phyloP scores from a whole-genome alignment of 768 basidiomycete genomes.

The Antrodiella citrinella region DNA sequence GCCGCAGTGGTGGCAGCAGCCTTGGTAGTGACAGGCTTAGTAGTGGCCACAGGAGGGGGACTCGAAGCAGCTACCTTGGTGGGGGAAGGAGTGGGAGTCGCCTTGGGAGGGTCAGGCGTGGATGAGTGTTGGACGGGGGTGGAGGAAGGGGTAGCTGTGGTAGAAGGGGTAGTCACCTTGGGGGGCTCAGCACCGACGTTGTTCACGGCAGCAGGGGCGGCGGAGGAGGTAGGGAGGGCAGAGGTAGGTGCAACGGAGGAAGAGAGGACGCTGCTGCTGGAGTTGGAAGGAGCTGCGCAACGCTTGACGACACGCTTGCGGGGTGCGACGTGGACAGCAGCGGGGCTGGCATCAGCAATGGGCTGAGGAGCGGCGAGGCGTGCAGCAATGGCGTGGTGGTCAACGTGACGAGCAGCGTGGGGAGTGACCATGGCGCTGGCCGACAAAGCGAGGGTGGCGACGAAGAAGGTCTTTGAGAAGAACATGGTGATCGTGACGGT shows the following conservation, averaged over 20 bases:
- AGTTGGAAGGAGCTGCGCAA: slow-evolving; percentile 14
- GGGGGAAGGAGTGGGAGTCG: neutral
- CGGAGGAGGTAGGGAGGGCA: slow-evolving; percentile 9
- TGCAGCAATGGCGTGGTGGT: slow-evolving; percentile 37
- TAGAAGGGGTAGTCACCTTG: neutral
- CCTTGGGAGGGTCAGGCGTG: slow-evolving; percentile 2
- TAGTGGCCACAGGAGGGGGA: neutral
- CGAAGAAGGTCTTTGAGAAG: slow-evolving; percentile 34
- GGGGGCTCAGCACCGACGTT: neutral
- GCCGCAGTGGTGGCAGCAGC: slow-evolving; percentile 11
- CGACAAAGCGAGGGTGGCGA: slow-evolving; percentile 36
- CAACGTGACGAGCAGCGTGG: slow-evolving; percentile 28
- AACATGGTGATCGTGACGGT: slow-evolving; percentile 29
- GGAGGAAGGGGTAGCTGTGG: no score
- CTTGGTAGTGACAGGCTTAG: neutral
- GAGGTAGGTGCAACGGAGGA: slow-evolving; percentile 13
- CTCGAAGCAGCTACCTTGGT: slow-evolving; percentile 2
- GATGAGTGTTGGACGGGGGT: no score
- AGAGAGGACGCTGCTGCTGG: neutral
- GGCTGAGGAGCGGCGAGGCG: slow-evolving; percentile 29
- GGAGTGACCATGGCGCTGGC: slow-evolving; percentile 28
- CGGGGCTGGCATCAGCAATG: slow-evolving; percentile 5
- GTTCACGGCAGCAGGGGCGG: slow-evolving; percentile 14
- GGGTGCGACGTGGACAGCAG: slow-evolving; percentile 8
- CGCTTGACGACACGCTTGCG: slow-evolving; percentile 12